Evolutionary conservation across 2,329 filamentous ascomycete species (phyloP).

Genomic region (Purpureocillium lavendulum): DNA sequence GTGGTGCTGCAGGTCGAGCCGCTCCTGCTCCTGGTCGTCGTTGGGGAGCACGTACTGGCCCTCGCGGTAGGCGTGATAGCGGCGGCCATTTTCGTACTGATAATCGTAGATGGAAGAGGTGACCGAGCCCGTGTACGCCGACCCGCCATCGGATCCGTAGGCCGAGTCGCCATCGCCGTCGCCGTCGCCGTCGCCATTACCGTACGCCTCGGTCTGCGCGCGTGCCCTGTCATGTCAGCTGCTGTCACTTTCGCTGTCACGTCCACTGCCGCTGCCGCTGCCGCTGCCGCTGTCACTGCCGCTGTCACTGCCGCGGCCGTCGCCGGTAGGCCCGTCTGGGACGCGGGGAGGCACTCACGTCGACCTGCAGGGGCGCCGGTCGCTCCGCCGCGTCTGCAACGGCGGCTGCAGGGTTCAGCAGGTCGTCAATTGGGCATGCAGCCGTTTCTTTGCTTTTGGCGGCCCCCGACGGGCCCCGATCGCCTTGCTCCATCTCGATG

Average conservation of each 20-base stretch:
- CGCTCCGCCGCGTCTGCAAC: slow-evolving; percentile 8
- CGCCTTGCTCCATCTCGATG: too few relatives aligned
- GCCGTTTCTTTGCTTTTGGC: not conserved
- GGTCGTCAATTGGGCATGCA: slow-evolving; percentile 1
- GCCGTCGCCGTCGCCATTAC: slow-evolving; percentile 10
- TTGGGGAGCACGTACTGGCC: slow-evolving; percentile 38
- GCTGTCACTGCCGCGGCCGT: too few relatives aligned
- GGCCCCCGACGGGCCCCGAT: not conserved
- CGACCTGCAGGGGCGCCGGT: slow-evolving; percentile 15
- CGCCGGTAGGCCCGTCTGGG: not conserved
- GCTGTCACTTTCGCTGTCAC: too few relatives aligned
- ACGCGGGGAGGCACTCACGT: slow-evolving; percentile 8
- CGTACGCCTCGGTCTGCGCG: slow-evolving; percentile 7
- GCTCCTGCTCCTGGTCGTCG: slow-evolving; percentile 45
- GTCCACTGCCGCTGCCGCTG: too few relatives aligned
- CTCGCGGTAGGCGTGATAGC: slow-evolving; percentile 38
- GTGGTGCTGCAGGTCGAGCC: slow-evolving; percentile 46
- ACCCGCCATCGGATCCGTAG: slow-evolving; percentile 22
- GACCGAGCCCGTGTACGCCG: slow-evolving; percentile 23
- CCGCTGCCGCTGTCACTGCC: too few relatives aligned
- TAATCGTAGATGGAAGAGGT: slow-evolving; percentile 35
- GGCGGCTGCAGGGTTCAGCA: slow-evolving; percentile 9
- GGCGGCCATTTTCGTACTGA: slow-evolving; percentile 36
- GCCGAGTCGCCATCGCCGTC: slow-evolving; percentile 22
- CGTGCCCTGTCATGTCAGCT: too few relatives aligned